A percentile compares a stretch with the other conserved stretches of the same genome.
Conservation (phyloP, 768 basidiomycete genomes). For the Psilocybe azurescens region DNA sequence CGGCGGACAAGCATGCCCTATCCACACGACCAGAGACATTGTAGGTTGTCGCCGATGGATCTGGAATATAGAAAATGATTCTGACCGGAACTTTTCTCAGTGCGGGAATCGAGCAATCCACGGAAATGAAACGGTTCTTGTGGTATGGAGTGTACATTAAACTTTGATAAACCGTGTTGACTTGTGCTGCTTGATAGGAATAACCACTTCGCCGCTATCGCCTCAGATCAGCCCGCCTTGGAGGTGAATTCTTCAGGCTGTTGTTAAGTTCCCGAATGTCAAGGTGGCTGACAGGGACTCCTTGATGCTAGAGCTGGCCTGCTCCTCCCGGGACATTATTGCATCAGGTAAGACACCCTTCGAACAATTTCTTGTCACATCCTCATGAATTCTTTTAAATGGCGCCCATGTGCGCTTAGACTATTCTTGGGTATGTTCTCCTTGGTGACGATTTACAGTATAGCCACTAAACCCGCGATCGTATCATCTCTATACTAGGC, state of each 20-base stretch:
- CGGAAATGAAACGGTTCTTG: slow-evolving; percentile 75
- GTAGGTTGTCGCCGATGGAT: slow-evolving; percentile 37
- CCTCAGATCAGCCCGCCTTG: slow-evolving; percentile 69
- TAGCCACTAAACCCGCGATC: background rate
- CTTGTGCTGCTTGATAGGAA: slow-evolving; percentile 46
- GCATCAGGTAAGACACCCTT: slow-evolving; percentile 52
- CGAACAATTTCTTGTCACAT: background rate
- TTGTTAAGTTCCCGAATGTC: background rate
- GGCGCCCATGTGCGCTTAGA: slow-evolving; percentile 37
- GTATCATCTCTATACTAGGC: slow-evolving; percentile 33
- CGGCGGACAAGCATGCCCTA: slow-evolving; percentile 50
- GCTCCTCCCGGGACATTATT: slow-evolving; percentile 46
- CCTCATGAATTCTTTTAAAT: background rate
- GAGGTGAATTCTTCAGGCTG: slow-evolving; percentile 47
- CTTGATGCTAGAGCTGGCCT: slow-evolving; percentile 50
- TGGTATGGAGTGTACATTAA: slow-evolving; percentile 48
- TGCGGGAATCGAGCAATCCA: slow-evolving; percentile 70
- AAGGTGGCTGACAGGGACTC: background rate
- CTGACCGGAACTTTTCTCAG: slow-evolving; percentile 34
- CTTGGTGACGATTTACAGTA: background rate
- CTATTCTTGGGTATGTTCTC: slow-evolving; percentile 58
- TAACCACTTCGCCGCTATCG: slow-evolving; percentile 74
- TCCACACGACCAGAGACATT: slow-evolving; percentile 51
- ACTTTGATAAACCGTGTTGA: background rate
- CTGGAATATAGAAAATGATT: background rate